A percentile compares a stretch with the other conserved stretches of the same genome.
Conservation (phyloP, 495 filamentous ascomycete genomes). For the Amphirosellinia nigrospora region DNA sequence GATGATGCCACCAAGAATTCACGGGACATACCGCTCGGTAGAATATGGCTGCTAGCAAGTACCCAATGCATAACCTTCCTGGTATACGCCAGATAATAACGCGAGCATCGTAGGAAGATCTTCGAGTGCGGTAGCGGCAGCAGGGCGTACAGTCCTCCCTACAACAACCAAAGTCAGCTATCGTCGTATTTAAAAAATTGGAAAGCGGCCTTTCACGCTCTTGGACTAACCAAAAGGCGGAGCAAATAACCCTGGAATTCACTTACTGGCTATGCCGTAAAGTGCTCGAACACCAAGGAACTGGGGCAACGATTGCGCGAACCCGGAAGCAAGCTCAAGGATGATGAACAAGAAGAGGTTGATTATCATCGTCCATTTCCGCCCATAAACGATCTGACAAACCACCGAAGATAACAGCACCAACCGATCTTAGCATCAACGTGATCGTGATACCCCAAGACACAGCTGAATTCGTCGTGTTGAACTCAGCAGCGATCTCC, state of each 20-base stretch:
- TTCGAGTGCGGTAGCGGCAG: slow-evolving; percentile 79
- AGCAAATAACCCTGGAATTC: background rate
- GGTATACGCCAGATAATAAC: slow-evolving; percentile 78
- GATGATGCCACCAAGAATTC: background rate
- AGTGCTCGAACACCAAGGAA: slow-evolving; percentile 80
- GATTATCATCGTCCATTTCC: slow-evolving; percentile 82
- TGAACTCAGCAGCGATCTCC: slow-evolving; percentile 70
- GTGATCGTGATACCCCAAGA: slow-evolving; percentile 90
- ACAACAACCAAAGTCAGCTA: background rate
- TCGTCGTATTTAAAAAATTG: background rate
- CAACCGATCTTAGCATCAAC: slow-evolving; percentile 76
- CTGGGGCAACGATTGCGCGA: slow-evolving; percentile 72
- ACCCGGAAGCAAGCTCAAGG: slow-evolving; percentile 78
- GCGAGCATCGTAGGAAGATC: slow-evolving; percentile 75
- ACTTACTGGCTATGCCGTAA: slow-evolving; percentile 71
- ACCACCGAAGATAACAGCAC: slow-evolving; percentile 72
- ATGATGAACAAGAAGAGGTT: slow-evolving; percentile 80
- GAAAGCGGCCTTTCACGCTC: background rate
- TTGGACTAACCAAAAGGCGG: background rate
- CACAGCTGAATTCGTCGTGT: slow-evolving; percentile 70
- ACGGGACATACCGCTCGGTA: slow-evolving; percentile 53
- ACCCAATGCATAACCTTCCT: slow-evolving; percentile 88
- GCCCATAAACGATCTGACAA: slow-evolving; percentile 79
- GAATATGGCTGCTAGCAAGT: slow-evolving; percentile 76
- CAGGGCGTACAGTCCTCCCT: slow-evolving; percentile 79